Evolutionary conservation across 768 basidiomycete genomes (phyloP), one percentile per base, ranked within the genome.

Genomic region (Hygrocybe punicea): DNA sequence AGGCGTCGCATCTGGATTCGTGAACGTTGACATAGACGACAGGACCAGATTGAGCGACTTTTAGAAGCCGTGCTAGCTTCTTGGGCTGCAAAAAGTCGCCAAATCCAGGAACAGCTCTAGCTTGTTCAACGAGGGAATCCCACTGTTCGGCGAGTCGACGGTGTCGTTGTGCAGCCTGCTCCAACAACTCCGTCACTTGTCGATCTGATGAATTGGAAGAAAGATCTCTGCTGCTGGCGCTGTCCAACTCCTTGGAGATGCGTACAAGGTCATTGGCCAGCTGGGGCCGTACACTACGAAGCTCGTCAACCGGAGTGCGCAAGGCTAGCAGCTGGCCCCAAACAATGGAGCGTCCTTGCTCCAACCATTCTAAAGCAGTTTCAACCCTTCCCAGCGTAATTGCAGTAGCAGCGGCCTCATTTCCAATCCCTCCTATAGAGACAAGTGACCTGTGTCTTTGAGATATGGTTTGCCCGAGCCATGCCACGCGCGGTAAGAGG

Each of bases 271-370:
- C 16, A 14, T 54, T 25, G 13, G 63, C 57, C 14, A 65, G 48
- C 2, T 33, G 33, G 4, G 51, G 52, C 24, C 61, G 29, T 24
- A 40, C 44, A 25, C 21, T 24, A 1, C 36, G 48, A 6, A 67
- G 60, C 7, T 52, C 36, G 24, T 67, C 66, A 6, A 65, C 21
- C 13, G 66, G 64, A 9, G 59, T 65, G 19, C 62, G 64, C 1
- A 67, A 58, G 5, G 55, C 7, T 13, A 61, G 47, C 8, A 59
- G 40, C 37, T 67, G 66, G 14, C 51, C 47, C 66, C 66, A 67
- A 46, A 67, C 60, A 17, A 67, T 52, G 25, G 60, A 59, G 2
- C 65, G 60, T 17, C 65, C 64, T 42, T 67, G 65, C 56, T 67
- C 66, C 25, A 67, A 55, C 64, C 64, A 67, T 35, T 67, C 66